These are phyloP conservation scores for Austroboletus olivaceoglutinosus DNA, from an alignment of 1,284 basidiomycete genomes.

Conservation along the genomic window DNA sequence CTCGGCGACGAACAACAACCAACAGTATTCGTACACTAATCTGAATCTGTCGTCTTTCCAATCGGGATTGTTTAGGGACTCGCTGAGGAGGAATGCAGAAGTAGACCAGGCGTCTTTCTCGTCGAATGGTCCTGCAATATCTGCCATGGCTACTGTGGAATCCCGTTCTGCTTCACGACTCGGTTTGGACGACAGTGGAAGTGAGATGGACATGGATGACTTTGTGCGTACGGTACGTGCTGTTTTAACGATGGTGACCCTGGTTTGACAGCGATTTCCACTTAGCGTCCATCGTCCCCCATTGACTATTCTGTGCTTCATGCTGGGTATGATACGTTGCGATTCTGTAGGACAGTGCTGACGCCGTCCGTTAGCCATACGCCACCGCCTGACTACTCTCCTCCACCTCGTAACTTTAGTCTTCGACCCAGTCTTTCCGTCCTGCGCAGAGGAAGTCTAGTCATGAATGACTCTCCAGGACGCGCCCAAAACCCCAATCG, in stretches of 20 bases:
- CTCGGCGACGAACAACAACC: slow-evolving; percentile 10
- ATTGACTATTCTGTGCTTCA: slow-evolving; percentile 25
- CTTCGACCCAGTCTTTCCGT: slow-evolving; percentile 17
- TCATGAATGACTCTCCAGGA: slow-evolving; percentile 6
- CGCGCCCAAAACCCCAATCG: slow-evolving; percentile 15
- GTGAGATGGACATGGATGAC: slow-evolving; percentile 32
- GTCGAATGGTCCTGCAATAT: slow-evolving; percentile 2
- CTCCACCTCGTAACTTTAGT: slow-evolving; percentile 18
- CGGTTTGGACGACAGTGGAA: slow-evolving; percentile 29
- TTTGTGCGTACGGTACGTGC: slow-evolving; percentile 14
- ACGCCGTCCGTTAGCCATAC: slow-evolving; percentile 20
- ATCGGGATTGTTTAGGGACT: slow-evolving; percentile 34
- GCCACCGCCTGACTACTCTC: slow-evolving; percentile 28
- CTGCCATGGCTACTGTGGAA: slow-evolving; percentile 3
- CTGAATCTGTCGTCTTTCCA: slow-evolving; percentile 34
- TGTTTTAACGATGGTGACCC: background rate
- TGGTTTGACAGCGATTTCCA: slow-evolving; percentile 4
- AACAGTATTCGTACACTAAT: slow-evolving; percentile 32
- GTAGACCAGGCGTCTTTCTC: slow-evolving; percentile 22
- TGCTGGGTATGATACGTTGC: slow-evolving; percentile 18
- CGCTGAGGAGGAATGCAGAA: slow-evolving; percentile 33
- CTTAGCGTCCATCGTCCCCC: slow-evolving; percentile 25
- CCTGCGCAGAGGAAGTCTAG: slow-evolving; percentile 13
- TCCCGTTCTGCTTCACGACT: slow-evolving; percentile 14
- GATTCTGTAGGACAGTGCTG: background rate